Evolutionary conservation across 768 basidiomycete species (phyloP), one percentile per base, ranked within the genome.

Genomic region (Rhizopogon vulgaris): DNA sequence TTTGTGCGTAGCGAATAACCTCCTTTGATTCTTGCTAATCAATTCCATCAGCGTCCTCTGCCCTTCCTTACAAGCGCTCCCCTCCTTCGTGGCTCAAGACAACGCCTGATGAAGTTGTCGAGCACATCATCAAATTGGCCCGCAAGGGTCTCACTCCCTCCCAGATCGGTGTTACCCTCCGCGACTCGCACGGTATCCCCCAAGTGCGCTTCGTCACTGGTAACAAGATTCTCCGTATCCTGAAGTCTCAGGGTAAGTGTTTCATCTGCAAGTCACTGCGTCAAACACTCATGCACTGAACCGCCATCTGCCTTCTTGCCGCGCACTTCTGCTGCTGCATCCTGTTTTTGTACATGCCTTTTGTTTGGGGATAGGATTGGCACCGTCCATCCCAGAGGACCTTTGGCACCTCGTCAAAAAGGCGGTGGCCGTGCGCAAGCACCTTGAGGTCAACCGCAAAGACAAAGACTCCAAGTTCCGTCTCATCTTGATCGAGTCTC

Each of bases 331-430:
- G 45, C 46, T 46, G 7, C 40, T 55, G 47, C 53, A 42, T 38
- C 22, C 22, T 25, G 30, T 38, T 18, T 38, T 38, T 56, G 25
- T 40, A 48, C 56, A 43, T 63, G 25, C 72, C 73, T 74, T 78
- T 77, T 76, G 71, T 78, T 75, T 76, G 75, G 71, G 73, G 71
- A 77, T 75, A 95, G 94, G 91, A 75, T 89, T 98, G 76, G 94
- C 86, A 71, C 94, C 95, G 66, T 81, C 85, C 74, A 90, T 98
- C 78, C 95, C 95, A 63, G 95, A 99, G 84, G 95, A 96, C 82
- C 88, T 97, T 57, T 96, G 92, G 88, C 87, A 93, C 83, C 86
- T 96, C 73, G 87, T 98, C 84, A 97, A 97, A 86, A 99, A 97
- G 85, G 95, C 95, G 71, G 94, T 99, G 67, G 80, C 91, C 64